Evolutionary conservation across 805 yeast species (phyloP).

Genomic region (Schwanniomyces pseudopolymorphus): DNA sequence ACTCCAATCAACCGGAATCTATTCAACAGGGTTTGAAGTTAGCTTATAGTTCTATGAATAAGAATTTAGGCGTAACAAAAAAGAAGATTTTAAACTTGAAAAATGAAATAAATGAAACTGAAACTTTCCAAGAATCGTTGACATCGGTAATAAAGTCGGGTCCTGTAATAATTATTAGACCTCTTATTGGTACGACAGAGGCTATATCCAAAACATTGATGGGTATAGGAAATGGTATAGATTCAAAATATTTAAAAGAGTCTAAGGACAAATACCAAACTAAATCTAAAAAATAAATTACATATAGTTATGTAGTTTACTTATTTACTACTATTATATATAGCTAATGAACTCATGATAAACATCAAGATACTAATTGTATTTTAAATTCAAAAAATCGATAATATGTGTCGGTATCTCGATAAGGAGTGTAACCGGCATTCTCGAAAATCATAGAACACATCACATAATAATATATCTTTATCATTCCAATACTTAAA

Average conservation of each 20-base stretch:
- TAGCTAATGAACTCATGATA: neutral
- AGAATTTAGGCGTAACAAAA: conserved; percentile 64
- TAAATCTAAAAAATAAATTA: neutral
- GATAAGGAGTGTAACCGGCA: conserved; percentile 1
- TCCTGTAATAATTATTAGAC: conserved; percentile 78
- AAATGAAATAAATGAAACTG: conserved; percentile 61
- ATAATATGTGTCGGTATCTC: neutral
- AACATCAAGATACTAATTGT: neutral
- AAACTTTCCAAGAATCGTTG: conserved; percentile 65
- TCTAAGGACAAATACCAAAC: conserved; percentile 65
- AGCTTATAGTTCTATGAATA: conserved; percentile 74
- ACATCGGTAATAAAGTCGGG: conserved; percentile 69
- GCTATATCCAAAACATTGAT: conserved; percentile 79
- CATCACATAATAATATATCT: neutral
- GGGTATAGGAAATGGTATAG: conserved; percentile 81
- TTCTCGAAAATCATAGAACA: neutral
- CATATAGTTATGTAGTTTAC: neutral
- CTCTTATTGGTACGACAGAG: conserved; percentile 90
- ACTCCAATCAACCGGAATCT: conserved; percentile 80
- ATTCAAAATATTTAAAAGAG: conserved; percentile 58
- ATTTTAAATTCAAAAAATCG: neutral
- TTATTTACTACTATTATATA: too few species aligned
- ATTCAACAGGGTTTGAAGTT: conserved; percentile 68
- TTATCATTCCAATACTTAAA: neutral
- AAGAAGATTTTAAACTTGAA: conserved; percentile 61